Base-by-base conservation (phyloP, 441 rosid genomes). In the Eutrema salsugineum region DNA sequence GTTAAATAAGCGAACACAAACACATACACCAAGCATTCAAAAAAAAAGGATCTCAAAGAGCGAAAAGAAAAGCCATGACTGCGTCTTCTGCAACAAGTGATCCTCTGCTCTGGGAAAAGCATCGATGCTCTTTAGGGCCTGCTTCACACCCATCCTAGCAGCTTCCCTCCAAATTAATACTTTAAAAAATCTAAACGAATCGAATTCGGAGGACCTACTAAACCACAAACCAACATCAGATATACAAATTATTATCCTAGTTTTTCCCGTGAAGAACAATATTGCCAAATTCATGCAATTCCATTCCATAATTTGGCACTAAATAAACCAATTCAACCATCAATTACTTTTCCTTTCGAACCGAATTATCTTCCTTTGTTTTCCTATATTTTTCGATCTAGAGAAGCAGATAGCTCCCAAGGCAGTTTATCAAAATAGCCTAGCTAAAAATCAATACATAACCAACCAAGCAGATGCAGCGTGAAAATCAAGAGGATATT, bases 81-180 rank as follows among this genome's bases (percentile, higher is more conserved):
- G 95, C 6, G 99, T 95, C 76, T 93, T 91, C 81, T 82, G 98
- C 80, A 95, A n/a, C 83, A 91, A 78, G 72, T 95, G 99, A 27
- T 95, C 99, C 83, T 95, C 98, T 3, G 99, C 89, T 11, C 98
- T 95, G 68, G 99, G 97, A 67, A 93, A 95, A 5, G 99, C 99
- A 73, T 95, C 97, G 14, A 93, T 71, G 82, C 90, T 82, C 87
- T 81, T 85, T 55, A 95, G 68, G 22, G 91, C 94, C 81, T 91
- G 99, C 79, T 85, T 91, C 56, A 95, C 44, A 43, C 98, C 90
- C 99, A 93, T 95, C 63, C 60, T 73, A 62, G 50, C 58, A 44
- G 36, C 78, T 76, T 56, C 56, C 53, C 55, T 51, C 63, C 0
- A 68, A 4, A 30, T 8, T 0, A 63, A 38, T 48, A n/a, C 56